Conservation (phyloP, 306 rosid species). For the Psophocarpus tetragonolobus region DNA sequence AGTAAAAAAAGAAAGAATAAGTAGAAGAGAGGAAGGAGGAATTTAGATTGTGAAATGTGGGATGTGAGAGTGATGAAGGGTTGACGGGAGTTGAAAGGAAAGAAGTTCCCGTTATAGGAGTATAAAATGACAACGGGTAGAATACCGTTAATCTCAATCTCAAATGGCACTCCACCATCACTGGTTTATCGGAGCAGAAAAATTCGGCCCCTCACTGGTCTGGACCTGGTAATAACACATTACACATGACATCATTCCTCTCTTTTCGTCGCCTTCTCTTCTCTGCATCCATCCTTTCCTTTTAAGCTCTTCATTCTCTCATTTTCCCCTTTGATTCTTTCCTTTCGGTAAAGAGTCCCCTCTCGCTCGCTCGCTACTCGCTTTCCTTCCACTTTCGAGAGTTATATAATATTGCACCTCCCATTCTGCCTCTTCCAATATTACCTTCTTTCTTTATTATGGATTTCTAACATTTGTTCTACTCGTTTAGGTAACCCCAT, state of each 20-base stretch:
- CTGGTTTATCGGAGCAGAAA: conserved; percentile 41
- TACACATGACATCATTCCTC: conserved; percentile 12
- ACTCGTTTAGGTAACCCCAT: not conserved
- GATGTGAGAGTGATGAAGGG: too few relatives aligned
- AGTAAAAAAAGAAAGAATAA: too few relatives aligned
- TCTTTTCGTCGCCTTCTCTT: conserved; percentile 31
- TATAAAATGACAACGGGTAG: conserved; percentile 53
- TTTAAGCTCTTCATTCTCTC: conserved; percentile 44
- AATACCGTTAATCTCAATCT: not conserved
- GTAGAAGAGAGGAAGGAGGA: too few relatives aligned
- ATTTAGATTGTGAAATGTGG: too few relatives aligned
- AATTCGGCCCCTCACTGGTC: conserved; percentile 13
- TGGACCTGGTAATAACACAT: not conserved
- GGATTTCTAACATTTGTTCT: not conserved
- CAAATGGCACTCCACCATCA: not conserved
- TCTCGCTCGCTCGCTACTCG: conserved; percentile 47
- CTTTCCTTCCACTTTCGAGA: conserved; percentile 41
- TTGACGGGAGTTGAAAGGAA: too few relatives aligned
- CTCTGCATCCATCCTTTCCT: conserved; percentile 15
- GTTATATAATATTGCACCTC: conserved; percentile 10
- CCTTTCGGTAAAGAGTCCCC: conserved; percentile 68
- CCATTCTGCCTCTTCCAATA: not conserved
- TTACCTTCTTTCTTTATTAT: not conserved
- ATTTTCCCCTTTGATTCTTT: conserved; percentile 60
- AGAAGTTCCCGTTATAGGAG: not conserved